phyloP scores from a whole-genome alignment of 2,329 filamentous ascomycete species.

The Sordariomycetes sp. region DNA sequence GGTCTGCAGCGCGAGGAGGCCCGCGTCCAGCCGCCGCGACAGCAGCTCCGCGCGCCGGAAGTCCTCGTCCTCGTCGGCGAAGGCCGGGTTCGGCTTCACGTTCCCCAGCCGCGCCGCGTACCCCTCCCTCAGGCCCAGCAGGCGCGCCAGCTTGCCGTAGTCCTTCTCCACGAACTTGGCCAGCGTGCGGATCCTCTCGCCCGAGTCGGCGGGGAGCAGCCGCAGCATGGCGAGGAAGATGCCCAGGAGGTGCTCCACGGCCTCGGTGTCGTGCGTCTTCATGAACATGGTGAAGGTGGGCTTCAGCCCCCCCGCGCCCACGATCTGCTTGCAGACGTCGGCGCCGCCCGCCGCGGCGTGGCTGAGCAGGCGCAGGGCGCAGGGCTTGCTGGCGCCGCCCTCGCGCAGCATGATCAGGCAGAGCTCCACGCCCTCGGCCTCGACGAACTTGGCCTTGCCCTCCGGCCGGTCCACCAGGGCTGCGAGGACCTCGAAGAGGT shows the following conservation, averaged over 20 bases:
- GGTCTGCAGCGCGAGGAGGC: constrained; percentile 72
- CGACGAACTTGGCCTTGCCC: constrained; percentile 73
- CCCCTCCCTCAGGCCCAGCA: constrained; percentile 61
- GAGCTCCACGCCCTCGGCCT: constrained; percentile 86
- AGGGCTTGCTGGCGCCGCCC: constrained; percentile 69
- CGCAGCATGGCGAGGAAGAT: constrained; percentile 79
- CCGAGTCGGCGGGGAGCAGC: constrained; percentile 64
- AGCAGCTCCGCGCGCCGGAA: constrained; percentile 54
- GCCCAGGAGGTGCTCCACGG: constrained; percentile 70
- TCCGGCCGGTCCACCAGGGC: constrained; percentile 65
- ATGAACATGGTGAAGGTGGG: constrained; percentile 78
- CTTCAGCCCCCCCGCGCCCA: constrained; percentile 79
- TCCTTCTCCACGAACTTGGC: constrained; percentile 96
- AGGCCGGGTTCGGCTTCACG: constrained; percentile 33
- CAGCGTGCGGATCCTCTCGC: constrained; percentile 69
- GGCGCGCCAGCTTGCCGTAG: constrained; percentile 70
- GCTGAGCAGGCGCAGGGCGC: constrained; percentile 73
- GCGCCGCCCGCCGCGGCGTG: constrained; percentile 47
- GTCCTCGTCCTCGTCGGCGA: constrained; percentile 35
- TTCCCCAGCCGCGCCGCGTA: constrained; percentile 57
- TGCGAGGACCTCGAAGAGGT: constrained; percentile 78
- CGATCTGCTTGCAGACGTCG: constrained; percentile 60
- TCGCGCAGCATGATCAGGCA: constrained; percentile 86
- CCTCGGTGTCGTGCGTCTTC: constrained; percentile 62
- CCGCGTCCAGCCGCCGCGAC: constrained; percentile 67